A percentile compares a stretch with the other conserved stretches of the same genome.
phyloP scores from a whole-genome alignment of 495 filamentous ascomycete genomes.

The Penicillium tannophilum region DNA sequence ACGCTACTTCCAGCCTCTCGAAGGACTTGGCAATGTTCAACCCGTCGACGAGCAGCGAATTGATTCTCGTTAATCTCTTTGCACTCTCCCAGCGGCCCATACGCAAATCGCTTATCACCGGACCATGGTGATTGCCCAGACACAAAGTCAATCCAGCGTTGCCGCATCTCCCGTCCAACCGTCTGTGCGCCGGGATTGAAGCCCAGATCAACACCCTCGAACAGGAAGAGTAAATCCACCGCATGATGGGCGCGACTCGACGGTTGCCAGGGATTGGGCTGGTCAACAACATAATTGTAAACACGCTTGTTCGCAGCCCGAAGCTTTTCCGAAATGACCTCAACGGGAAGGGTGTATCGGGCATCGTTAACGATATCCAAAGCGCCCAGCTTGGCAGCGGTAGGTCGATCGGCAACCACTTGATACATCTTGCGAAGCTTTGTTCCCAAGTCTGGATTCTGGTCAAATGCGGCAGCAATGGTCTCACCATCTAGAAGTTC shows the following conservation, averaged over 20 bases:
- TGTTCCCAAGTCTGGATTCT: conserved; percentile 29
- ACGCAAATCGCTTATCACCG: conserved; percentile 31
- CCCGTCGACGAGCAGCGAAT: conserved; percentile 34
- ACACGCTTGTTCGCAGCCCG: conserved; percentile 31
- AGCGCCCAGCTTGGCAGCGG: conserved; percentile 39
- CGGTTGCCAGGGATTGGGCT: conserved; percentile 46
- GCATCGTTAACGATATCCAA: conserved; percentile 41
- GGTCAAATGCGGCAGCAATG: conserved; percentile 36
- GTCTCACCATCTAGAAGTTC: conserved; percentile 33
- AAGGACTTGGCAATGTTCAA: conserved; percentile 29
- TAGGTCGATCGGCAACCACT: conserved; percentile 37
- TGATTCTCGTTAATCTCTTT: conserved; percentile 36
- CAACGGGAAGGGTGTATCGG: conserved; percentile 39
- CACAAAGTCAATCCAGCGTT: conserved; percentile 39
- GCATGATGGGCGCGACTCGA: conserved; percentile 48
- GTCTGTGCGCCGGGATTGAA: conserved; percentile 36
- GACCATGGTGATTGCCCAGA: conserved; percentile 36
- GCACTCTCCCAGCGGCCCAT: conserved; percentile 39
- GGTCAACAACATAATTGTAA: conserved; percentile 45
- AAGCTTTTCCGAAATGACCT: conserved; percentile 35
- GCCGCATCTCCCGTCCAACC: conserved; percentile 36
- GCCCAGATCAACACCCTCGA: conserved; percentile 35
- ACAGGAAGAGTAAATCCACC: conserved; percentile 47
- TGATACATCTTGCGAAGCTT: conserved; percentile 43
- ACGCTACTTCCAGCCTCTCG: conserved; percentile 32